Evolutionary conservation across 176 grass and related monocot genomes (phyloP).

Genomic region (Avena insularis): DNA sequence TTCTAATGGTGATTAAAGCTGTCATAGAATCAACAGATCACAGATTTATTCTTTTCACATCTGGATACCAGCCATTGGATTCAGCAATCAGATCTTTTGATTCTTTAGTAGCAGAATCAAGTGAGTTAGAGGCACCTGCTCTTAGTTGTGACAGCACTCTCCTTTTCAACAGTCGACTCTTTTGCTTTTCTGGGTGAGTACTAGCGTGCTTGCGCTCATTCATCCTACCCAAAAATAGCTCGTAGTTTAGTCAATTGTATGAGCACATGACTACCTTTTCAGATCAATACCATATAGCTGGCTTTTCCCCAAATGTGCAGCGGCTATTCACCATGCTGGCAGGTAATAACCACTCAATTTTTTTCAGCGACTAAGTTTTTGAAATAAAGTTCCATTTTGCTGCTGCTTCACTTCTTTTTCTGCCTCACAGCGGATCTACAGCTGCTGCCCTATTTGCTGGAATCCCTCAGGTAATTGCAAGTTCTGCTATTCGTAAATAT

Average conservation of each 20-base stretch:
- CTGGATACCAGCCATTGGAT: slow-evolving; percentile 83
- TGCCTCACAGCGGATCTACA: slow-evolving; percentile 75
- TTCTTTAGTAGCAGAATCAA: slow-evolving; percentile 45
- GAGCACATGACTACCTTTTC: slow-evolving; percentile 33
- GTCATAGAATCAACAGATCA: slow-evolving; percentile 63
- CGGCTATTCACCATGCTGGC: slow-evolving; percentile 83
- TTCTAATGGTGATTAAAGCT: slow-evolving; percentile 72
- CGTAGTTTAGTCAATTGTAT: background rate
- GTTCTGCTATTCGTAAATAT: background rate
- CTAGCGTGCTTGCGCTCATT: background rate
- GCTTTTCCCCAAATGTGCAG: slow-evolving; percentile 77
- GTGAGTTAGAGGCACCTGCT: background rate
- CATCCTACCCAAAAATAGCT: slow-evolving; percentile 22
- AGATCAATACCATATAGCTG: slow-evolving; percentile 91
- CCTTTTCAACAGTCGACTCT: slow-evolving; percentile 66
- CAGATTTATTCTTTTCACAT: slow-evolving; percentile 76
- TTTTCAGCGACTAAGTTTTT: background rate
- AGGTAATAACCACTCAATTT: slow-evolving; percentile 51
- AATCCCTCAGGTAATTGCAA: slow-evolving; percentile 66
- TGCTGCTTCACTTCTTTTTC: slow-evolving; percentile 10
- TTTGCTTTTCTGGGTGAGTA: slow-evolving; percentile 90
- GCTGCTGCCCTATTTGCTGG: slow-evolving; percentile 82
- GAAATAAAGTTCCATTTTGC: slow-evolving; percentile 1
- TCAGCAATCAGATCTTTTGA: slow-evolving; percentile 62
- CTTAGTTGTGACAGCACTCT: slow-evolving; percentile 48